Percentiles rank a stretch among this genome's conserved stretches.
Evolutionary conservation across 1,139 yeast genomes (phyloP).

Genomic region (Blastobotrys capitulatus): DNA sequence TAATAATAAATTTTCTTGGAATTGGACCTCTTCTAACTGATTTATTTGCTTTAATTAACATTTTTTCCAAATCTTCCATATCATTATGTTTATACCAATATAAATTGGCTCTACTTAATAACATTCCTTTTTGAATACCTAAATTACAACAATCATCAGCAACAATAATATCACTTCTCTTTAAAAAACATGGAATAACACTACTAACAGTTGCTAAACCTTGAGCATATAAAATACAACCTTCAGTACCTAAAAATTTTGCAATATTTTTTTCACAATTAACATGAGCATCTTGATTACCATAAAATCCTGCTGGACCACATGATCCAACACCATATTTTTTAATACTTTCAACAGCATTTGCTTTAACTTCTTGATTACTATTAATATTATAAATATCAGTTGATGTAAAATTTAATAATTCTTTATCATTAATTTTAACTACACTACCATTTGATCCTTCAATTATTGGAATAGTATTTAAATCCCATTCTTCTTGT

Average conservation of each 20-base stretch:
- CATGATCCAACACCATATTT: slow-evolving; percentile 95
- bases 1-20: slow-evolving; percentile 81
- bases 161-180: slow-evolving; percentile 89
- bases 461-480: slow-evolving; percentile 55
- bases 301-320: slow-evolving; percentile 97
- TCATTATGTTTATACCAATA: slow-evolving; percentile 82
- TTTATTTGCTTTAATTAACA: slow-evolving; percentile 59
- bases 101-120: slow-evolving; percentile 79
- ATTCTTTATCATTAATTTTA: slow-evolving; percentile 25
- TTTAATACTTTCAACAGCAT: slow-evolving; percentile 54
- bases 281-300: slow-evolving; percentile 89
- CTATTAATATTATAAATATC: slow-evolving; percentile 59
- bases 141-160: slow-evolving; percentile 78
- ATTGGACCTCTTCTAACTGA: slow-evolving; percentile 50
- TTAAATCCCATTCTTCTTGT: slow-evolving; percentile 57
- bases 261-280: slow-evolving; percentile 74
- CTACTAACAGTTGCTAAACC: slow-evolving; percentile 88
- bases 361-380: slow-evolving; percentile 44
- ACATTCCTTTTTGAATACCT: slow-evolving; percentile 81
- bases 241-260: slow-evolving; percentile 66
- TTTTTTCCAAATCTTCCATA: slow-evolving; percentile 68
- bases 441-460: slow-evolving; percentile 56
- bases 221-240: slow-evolving; percentile 85
- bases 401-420: slow-evolving; percentile 33
- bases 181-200: slow-evolving; percentile 93